Conservation (phyloP, 352 stramenopile genomes). For the Globisporangium spiculum region DNA sequence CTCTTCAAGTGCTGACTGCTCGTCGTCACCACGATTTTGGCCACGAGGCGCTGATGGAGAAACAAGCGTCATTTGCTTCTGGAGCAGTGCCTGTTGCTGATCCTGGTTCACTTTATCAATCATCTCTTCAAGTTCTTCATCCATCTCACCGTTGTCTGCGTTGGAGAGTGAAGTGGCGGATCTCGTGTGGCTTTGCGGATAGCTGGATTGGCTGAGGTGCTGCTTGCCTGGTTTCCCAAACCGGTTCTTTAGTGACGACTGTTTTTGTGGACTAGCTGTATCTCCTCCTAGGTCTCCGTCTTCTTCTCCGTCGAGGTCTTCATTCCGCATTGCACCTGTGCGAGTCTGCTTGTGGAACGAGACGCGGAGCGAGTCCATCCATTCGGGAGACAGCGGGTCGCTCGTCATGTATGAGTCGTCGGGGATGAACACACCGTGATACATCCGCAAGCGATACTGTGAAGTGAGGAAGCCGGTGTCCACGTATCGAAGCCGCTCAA, state of each 20-base stretch:
- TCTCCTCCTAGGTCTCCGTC: neutral
- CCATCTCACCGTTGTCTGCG: conserved; percentile 61
- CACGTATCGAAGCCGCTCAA: conserved; percentile 74
- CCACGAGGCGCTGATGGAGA: neutral
- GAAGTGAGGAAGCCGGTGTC: conserved; percentile 63
- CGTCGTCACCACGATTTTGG: neutral
- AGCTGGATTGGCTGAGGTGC: neutral
- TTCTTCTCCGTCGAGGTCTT: neutral
- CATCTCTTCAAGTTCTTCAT: conserved; percentile 68
- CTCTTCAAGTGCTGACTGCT: neutral
- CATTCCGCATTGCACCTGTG: neutral
- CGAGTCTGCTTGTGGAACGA: conserved; percentile 28
- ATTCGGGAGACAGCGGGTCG: conserved; percentile 69
- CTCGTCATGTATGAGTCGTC: conserved; percentile 61
- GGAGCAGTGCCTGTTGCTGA: conserved; percentile 11
- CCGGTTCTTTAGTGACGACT: neutral
- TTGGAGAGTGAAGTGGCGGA: conserved; percentile 35
- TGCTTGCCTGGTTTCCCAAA: neutral
- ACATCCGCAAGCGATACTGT: conserved; percentile 57
- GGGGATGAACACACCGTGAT: conserved; percentile 70
- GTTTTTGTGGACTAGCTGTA: neutral
- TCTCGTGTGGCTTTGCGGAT: conserved; percentile 18
- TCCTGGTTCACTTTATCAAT: conserved; percentile 45
- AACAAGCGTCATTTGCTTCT: neutral
- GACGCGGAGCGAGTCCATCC: conserved; percentile 75